These are phyloP conservation scores for Zizania latifolia DNA, from an alignment of 176 grass and related monocot genomes.

Conservation along the genomic window DNA sequence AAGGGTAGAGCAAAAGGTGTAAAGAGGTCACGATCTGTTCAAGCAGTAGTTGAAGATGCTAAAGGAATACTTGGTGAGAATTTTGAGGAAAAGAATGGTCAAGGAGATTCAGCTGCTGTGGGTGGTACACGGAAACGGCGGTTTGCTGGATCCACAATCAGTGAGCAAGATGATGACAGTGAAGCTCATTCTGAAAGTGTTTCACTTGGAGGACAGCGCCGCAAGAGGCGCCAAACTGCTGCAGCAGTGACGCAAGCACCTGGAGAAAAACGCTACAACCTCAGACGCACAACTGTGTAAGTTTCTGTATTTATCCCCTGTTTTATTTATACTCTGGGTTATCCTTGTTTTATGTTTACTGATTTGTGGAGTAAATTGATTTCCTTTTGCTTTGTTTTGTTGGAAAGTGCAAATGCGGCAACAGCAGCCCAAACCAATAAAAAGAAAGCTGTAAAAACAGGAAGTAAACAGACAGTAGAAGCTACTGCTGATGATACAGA, in stretches of 20 bases:
- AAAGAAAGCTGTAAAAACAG: constrained; percentile 43
- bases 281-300: constrained; percentile 71
- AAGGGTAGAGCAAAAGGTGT: constrained; percentile 44
- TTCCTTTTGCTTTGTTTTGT: constrained; percentile 20
- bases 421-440: constrained; percentile 24
- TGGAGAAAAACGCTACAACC: constrained; percentile 79
- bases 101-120: constrained; percentile 31
- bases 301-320: constrained; percentile 9
- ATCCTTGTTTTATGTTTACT: constrained; percentile 8
- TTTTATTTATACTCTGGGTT: constrained; percentile 14
- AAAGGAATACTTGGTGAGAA: constrained; percentile 51
- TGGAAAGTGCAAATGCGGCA: constrained; percentile 19
- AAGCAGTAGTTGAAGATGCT: constrained; percentile 72
- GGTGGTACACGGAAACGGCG: constrained; percentile 60
- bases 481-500: constrained; percentile 42
- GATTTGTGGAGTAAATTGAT: constrained; percentile 7
- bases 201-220: constrained; percentile 72
- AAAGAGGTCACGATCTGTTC: constrained; percentile 55
- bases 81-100: constrained; percentile 46
- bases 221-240: constrained; percentile 68
- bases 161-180: constrained; percentile 60
- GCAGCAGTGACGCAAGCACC: constrained; percentile 18
- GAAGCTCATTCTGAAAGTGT: constrained; percentile 74
- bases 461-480: constrained; percentile 25
- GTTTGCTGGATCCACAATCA: constrained; percentile 33